Base-by-base conservation (phyloP, 2,329 filamentous ascomycete genomes). In the Penicillium concentricum region DNA sequence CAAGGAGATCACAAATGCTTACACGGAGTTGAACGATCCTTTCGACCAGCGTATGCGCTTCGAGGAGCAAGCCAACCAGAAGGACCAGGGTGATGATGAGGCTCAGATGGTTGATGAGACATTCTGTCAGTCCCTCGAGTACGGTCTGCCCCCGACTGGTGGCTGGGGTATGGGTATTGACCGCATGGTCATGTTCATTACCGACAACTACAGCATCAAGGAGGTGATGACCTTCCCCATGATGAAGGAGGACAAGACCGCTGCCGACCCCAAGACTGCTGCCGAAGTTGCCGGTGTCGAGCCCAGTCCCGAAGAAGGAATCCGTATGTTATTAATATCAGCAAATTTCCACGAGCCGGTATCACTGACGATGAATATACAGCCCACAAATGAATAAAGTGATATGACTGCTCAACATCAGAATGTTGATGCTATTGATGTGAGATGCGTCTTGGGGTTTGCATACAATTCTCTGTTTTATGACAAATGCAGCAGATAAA, bases 121-220 rank as follows among this genome's bases (percentile, higher is more conserved):
- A 68, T 97, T 97, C 83, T 90, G 92, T 70, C 89, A 88, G 60
- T 87, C 89, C 52, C 85, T 97, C 57, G 94, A 97, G 75, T 94
- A 92, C 70, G 91, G 90, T 65, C 79, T 99, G 57, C 93, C 94
- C 6, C 94, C 94, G 0, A 99, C 94, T 1, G 94, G 91, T 74
- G 94, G 94, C 47, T 99, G 90, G 89, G 94, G 92, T 65, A 91
- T 97, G 85, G 94, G 94, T 63, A 94, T 96, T 65, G 92, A 97
- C 79, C 87, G 93, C 59, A 79, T 96, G 75, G 89, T 92, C 74
- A 96, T 96, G 92, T 96, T 96, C 84, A 79, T 97, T 76, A 96
- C 93, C 47, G 87, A 97, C 78, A 90, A 96, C 79, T 94, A 96
- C 80, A 90, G 86, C 67, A 99, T 99, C 75, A 92, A 94, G 78